Percentiles rank a stretch among this genome's conserved stretches.
phyloP scores from a whole-genome alignment of 805 yeast species.

The Komagataella ulmi region DNA sequence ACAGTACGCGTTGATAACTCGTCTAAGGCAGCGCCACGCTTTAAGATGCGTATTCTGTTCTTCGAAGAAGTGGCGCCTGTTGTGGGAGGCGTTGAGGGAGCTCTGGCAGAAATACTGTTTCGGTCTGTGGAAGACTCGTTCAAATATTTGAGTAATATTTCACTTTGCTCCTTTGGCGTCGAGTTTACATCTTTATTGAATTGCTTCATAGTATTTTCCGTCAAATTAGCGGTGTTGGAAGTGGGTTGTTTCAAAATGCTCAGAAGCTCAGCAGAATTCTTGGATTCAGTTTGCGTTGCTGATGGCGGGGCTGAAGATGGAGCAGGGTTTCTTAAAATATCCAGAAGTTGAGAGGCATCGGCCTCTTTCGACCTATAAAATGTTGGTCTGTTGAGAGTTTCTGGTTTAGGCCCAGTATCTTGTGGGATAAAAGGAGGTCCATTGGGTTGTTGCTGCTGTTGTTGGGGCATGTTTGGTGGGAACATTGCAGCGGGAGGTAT shows the following conservation, averaged over 20 bases:
- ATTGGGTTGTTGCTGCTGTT: neutral
- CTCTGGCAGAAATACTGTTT: neutral
- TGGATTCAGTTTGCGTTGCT: neutral
- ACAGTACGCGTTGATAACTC: neutral
- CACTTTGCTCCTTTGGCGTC: neutral
- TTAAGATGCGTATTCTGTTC: neutral
- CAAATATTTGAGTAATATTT: neutral
- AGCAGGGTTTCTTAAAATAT: conserved; percentile 3
- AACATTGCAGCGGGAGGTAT: conserved; percentile 4
- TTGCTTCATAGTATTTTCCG: neutral
- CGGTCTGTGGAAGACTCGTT: neutral
- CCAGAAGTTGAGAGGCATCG: conserved; percentile 18
- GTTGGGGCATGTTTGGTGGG: neutral
- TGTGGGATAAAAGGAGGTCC: neutral
- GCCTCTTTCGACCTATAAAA: conserved; percentile 17
- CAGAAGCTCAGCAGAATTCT: conserved; percentile 2
- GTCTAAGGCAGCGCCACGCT: neutral
- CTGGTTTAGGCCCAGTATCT: conserved; percentile 15
- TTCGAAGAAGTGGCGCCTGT: neutral
- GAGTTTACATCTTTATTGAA: neutral
- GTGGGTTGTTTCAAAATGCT: conserved; percentile 4
- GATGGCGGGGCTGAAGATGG: neutral
- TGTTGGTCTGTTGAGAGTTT: conserved; percentile 18
- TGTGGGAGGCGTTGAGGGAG: neutral
- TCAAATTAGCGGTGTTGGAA: neutral